These are phyloP conservation scores for Kurtzmaniella cleridarum DNA, from an alignment of 805 yeast species.

Conservation along the genomic window DNA sequence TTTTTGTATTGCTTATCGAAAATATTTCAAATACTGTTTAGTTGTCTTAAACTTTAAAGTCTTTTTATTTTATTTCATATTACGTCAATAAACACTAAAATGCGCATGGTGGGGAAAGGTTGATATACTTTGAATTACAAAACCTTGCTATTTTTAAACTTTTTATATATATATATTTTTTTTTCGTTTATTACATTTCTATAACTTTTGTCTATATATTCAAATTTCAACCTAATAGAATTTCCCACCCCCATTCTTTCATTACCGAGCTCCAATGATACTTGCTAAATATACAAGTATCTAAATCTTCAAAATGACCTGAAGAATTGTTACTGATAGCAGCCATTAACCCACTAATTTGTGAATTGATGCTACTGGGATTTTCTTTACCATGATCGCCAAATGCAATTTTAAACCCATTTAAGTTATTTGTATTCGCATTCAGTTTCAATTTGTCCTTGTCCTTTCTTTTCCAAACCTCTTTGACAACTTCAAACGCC, in stretches of 20 bases:
- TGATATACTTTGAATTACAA: no score
- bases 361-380: slow-evolving; percentile 21
- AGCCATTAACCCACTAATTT: slow-evolving; percentile 37
- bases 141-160: no score
- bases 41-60: no score
- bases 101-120: no score
- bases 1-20: no score
- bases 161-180: no score
- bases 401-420: neutral
- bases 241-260: slow-evolving; percentile 78
- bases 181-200: neutral
- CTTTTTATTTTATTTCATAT: no score
- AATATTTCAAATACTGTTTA: no score
- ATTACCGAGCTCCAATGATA: slow-evolving; percentile 66
- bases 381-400: slow-evolving; percentile 11
- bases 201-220: neutral
- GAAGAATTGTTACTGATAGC: slow-evolving; percentile 27
- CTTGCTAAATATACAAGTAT: slow-evolving; percentile 41
- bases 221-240: slow-evolving; percentile 46
- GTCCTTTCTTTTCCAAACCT: slow-evolving; percentile 66
- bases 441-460: slow-evolving; percentile 13
- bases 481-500: slow-evolving; percentile 63
- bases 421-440: slow-evolving; percentile 3
- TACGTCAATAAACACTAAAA: no score
- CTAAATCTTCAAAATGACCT: slow-evolving; percentile 25